Percentiles rank a stretch among this genome's conserved stretches.
phyloP scores from a whole-genome alignment of 176 grass and related monocot species.

The Oryza brachyantha region DNA sequence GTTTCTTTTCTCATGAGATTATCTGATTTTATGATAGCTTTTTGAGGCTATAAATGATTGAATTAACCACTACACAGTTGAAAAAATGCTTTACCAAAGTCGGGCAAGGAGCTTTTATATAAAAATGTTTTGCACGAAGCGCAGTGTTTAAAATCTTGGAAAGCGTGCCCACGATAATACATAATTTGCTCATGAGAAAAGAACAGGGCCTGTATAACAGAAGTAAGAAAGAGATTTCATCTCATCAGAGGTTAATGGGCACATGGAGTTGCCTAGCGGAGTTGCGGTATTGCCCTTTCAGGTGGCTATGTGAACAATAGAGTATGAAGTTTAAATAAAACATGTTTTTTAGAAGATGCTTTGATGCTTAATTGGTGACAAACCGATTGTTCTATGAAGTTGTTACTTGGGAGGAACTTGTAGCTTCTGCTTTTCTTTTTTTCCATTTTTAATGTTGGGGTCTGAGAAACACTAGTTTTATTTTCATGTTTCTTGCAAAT shows the following conservation, averaged over 20 bases:
- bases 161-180: no score
- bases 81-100: no score
- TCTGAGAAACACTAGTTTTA: neutral
- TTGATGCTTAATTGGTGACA: neutral
- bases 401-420: neutral
- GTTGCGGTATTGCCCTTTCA: neutral
- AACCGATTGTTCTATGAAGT: constrained; percentile 4
- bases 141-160: no score
- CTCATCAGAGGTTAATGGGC: neutral
- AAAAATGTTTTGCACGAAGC: no score
- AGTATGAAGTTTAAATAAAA: neutral
- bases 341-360: neutral
- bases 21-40: no score
- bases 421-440: neutral
- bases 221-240: neutral
- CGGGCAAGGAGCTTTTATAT: no score
- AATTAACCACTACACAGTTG: no score
- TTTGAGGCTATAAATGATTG: no score
- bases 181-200: no score
- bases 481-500: neutral
- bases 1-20: no score
- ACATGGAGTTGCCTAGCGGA: neutral
- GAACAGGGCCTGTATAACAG: no score
- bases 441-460: neutral
- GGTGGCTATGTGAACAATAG: neutral